Evolutionary conservation across 192 early-diverging fungal species (phyloP).

Genomic region (Diversispora eburnea): DNA sequence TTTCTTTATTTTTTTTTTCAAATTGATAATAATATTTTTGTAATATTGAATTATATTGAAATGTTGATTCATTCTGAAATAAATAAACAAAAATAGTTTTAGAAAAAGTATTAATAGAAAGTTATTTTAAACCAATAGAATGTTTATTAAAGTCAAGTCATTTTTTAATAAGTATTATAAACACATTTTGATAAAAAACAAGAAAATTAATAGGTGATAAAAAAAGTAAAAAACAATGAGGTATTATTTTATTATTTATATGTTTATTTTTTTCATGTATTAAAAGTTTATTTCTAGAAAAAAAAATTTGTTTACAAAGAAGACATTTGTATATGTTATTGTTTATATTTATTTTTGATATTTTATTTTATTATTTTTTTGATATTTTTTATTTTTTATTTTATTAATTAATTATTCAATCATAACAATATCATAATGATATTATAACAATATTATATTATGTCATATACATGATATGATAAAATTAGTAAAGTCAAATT

Average conservation of each 20-base stretch:
- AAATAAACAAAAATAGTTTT: not conserved
- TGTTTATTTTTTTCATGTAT: not conserved
- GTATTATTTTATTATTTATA: not conserved
- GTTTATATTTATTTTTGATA: too few species aligned
- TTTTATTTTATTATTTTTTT: too few species aligned
- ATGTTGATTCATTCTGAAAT: conserved; percentile 1
- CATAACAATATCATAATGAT: too few species aligned
- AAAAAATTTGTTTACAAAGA: too few species aligned
- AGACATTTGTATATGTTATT: too few species aligned
- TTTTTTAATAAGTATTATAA: too few species aligned
- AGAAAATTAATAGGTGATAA: too few species aligned
- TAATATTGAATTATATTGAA: not conserved
- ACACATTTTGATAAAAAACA: not conserved
- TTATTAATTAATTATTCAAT: too few species aligned
- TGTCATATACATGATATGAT: too few species aligned
- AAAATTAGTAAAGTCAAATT: too few species aligned
- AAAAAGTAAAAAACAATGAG: not conserved
- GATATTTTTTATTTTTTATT: too few species aligned
- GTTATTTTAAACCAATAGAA: not conserved
- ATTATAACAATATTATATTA: too few species aligned
- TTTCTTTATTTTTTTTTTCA: not conserved
- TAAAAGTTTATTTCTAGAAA: not conserved
- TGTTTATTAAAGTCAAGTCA: not conserved
- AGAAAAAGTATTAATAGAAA: not conserved
- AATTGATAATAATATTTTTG: not conserved